A percentile compares a stretch with the other conserved stretches of the same genome.
These are phyloP conservation scores for Arctostaphylos glauca DNA, from an alignment of 148 eudicot genomes.

Conservation along the genomic window DNA sequence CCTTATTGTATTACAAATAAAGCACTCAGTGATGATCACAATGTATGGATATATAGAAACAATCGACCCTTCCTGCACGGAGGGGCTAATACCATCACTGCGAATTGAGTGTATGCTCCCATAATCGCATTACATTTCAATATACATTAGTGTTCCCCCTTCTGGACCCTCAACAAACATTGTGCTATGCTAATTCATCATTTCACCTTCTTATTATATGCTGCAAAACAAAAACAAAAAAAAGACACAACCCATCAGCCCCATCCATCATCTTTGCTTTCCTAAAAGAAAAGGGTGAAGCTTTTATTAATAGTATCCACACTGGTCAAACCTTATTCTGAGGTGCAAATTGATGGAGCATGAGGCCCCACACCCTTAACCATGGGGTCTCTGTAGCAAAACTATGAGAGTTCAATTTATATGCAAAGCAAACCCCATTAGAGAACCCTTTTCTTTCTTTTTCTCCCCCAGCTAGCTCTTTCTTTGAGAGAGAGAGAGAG, in stretches of 20 bases:
- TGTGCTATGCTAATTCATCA: not conserved
- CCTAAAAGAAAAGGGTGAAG: not conserved
- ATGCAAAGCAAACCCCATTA: not conserved
- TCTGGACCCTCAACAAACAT: not conserved
- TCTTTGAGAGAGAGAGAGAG: too few relatives aligned
- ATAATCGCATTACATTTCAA: not conserved
- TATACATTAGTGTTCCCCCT: not conserved
- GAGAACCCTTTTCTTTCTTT: not conserved
- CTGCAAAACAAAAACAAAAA: not conserved
- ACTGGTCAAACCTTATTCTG: not conserved
- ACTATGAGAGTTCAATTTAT: not conserved
- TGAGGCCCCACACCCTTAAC: not conserved
- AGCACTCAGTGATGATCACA: not conserved
- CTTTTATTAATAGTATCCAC: not conserved
- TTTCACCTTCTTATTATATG: constrained; percentile 1
- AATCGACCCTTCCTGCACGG: not conserved
- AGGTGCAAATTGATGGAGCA: not conserved
- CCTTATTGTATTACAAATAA: not conserved
- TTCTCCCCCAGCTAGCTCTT: not conserved
- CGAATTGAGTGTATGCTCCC: not conserved
- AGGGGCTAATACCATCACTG: not conserved
- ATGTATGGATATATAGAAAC: not conserved
- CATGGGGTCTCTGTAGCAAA: not conserved
- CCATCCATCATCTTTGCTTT: constrained; percentile 1
- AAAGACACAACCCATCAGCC: not conserved